Conservation (phyloP, 1,284 basidiomycete genomes). For the Ustilago bromivora region DNA sequence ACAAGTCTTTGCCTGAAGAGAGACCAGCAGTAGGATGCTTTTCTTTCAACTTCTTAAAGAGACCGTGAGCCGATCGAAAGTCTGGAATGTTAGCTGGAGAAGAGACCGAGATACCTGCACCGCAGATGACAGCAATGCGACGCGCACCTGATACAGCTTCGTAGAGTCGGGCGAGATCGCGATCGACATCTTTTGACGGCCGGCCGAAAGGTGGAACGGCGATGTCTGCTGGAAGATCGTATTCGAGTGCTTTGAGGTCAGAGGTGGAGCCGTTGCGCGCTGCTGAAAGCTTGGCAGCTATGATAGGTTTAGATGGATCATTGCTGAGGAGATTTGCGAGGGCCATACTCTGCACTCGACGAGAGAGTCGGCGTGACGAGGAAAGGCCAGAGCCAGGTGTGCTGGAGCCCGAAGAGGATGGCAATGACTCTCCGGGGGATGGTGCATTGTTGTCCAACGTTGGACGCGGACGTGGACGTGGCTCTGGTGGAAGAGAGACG, state of each 20-base stretch:
- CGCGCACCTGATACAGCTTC: slow-evolving; percentile 79
- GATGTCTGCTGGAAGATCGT: slow-evolving; percentile 52
- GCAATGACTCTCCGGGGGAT: slow-evolving; percentile 7
- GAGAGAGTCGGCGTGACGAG: slow-evolving; percentile 41
- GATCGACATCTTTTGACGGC: slow-evolving; percentile 48
- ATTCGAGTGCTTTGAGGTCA: slow-evolving; percentile 53
- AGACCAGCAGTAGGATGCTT: slow-evolving; percentile 80
- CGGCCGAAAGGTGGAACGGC: slow-evolving; percentile 50
- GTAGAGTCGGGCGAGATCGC: slow-evolving; percentile 64
- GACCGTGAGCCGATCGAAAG: slow-evolving; percentile 84
- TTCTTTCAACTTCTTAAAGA: slow-evolving; percentile 82
- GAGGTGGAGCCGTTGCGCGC: slow-evolving; percentile 24
- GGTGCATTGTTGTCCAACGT: slow-evolving; percentile 12
- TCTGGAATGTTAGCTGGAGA: slow-evolving; percentile 89
- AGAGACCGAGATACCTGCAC: slow-evolving; percentile 85
- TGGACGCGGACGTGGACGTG: slow-evolving; percentile 24
- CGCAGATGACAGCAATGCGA: slow-evolving; percentile 85
- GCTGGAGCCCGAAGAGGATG: slow-evolving; percentile 24
- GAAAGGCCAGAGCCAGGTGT: slow-evolving; percentile 18
- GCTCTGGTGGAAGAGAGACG: slow-evolving; percentile 47
- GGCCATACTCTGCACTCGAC: slow-evolving; percentile 47
- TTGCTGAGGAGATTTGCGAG: slow-evolving; percentile 31
- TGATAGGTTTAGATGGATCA: slow-evolving; percentile 16
- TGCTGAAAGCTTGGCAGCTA: neutral
- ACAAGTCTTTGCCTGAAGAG: slow-evolving; percentile 84